A percentile compares a stretch with the other conserved stretches of the same genome.
Conservation (phyloP, 2,329 filamentous ascomycete genomes). For the Penicillium sp. region DNA sequence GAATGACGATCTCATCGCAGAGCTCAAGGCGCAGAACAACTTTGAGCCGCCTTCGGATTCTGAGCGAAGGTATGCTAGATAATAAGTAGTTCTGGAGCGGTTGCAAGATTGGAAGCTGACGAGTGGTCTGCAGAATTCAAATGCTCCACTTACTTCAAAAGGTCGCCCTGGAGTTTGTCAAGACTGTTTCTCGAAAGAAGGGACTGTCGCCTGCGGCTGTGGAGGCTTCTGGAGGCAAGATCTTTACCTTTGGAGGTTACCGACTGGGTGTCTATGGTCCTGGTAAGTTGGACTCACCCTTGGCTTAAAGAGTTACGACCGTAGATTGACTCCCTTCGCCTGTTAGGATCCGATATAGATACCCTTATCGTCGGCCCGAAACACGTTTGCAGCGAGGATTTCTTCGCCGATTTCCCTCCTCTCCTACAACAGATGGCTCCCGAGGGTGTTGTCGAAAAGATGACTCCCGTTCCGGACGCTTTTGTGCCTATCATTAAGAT, state of each 20-base stretch:
- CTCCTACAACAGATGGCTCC: conserved; percentile 76
- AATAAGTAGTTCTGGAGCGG: background rate
- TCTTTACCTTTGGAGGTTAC: conserved; percentile 96
- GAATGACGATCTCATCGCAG: conserved; percentile 77
- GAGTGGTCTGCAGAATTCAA: conserved; percentile 55
- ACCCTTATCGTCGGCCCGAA: conserved; percentile 90
- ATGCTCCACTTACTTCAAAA: conserved; percentile 76
- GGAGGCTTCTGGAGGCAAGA: conserved; percentile 83
- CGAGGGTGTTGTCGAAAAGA: conserved; percentile 76
- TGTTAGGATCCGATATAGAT: conserved; percentile 88
- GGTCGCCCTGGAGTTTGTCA: conserved; percentile 85
- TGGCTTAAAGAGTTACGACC: background rate
- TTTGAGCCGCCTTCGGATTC: conserved; percentile 86
- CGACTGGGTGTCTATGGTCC: conserved; percentile 91
- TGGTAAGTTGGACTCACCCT: conserved; percentile 44
- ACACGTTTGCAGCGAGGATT: conserved; percentile 85
- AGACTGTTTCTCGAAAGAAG: conserved; percentile 73
- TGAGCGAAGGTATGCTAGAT: conserved; percentile 66
- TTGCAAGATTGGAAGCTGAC: conserved; percentile 9
- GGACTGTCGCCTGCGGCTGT: conserved; percentile 74
- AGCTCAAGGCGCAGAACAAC: conserved; percentile 85
- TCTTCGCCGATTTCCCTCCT: conserved; percentile 85
- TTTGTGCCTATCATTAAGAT: conserved; percentile 98
- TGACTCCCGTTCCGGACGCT: conserved; percentile 83
- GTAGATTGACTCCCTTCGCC: conserved; percentile 5